Conservation (phyloP, 2,329 filamentous ascomycete species). For the Fusarium albosuccineum region DNA sequence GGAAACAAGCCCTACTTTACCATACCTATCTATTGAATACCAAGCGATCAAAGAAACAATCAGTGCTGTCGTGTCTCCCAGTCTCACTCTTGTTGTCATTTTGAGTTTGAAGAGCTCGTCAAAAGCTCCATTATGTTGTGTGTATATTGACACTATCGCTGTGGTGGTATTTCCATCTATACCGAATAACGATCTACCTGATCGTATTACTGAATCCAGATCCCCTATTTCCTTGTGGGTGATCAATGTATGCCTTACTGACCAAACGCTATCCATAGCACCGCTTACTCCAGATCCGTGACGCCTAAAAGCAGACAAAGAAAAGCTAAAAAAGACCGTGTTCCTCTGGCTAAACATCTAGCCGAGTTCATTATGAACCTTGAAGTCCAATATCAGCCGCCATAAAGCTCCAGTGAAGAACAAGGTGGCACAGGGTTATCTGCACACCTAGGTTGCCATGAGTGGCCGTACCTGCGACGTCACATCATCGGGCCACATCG, state of each 20-base stretch:
- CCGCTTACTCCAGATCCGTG: constrained; percentile 30
- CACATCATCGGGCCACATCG: too few species aligned
- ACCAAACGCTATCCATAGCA: constrained; percentile 31
- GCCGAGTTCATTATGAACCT: not conserved
- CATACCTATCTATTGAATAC: constrained; percentile 46
- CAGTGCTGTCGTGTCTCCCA: not conserved
- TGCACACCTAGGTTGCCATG: too few species aligned
- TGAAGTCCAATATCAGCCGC: not conserved
- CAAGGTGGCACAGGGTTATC: too few species aligned
- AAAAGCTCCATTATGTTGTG: constrained; percentile 17
- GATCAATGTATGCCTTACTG: constrained; percentile 14
- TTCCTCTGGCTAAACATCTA: constrained; percentile 12
- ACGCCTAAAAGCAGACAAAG: constrained; percentile 30
- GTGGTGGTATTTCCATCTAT: constrained; percentile 30
- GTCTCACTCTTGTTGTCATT: not conserved
- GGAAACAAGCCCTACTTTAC: constrained; percentile 49
- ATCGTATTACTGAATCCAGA: constrained; percentile 27
- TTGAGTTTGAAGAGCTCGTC: constrained; percentile 4
- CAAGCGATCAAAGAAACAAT: constrained; percentile 41
- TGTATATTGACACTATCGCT: constrained; percentile 32
- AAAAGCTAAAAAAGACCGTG: constrained; percentile 17
- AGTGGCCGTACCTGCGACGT: too few species aligned
- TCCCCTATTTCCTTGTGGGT: constrained; percentile 19
- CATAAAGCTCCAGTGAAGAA: not conserved
- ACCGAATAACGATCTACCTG: constrained; percentile 19